These are phyloP conservation scores for Friedmanniomyces simplex DNA, from an alignment of 495 filamentous ascomycete genomes.

Conservation along the genomic window DNA sequence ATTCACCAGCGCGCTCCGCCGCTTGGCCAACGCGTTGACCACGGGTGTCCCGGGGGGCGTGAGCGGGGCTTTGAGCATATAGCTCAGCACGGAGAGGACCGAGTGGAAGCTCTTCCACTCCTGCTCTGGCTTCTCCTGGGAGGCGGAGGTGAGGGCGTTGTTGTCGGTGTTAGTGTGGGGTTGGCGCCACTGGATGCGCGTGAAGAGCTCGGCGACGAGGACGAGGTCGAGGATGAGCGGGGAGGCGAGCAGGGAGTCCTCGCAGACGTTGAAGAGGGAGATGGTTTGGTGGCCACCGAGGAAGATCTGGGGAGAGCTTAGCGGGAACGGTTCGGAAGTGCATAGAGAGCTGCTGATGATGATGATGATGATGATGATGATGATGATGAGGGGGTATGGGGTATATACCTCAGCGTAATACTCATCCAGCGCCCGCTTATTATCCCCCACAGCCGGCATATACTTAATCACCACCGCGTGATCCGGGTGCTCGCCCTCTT, in stretches of 20 bases:
- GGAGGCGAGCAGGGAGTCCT: slow-evolving; percentile 95
- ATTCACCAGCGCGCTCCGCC: slow-evolving; percentile 88
- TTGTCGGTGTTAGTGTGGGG: too few species aligned
- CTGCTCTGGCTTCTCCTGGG: slow-evolving; percentile 23
- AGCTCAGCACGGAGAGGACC: slow-evolving; percentile 94
- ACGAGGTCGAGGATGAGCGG: slow-evolving; percentile 96
- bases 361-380: too few species aligned
- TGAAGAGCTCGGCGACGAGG: slow-evolving; percentile 92
- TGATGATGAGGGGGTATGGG: too few species aligned
- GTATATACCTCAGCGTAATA: slow-evolving; percentile 91
- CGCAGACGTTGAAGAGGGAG: slow-evolving; percentile 96
- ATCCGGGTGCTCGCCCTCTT: slow-evolving; percentile 49
- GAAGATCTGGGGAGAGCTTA: slow-evolving; percentile 59
- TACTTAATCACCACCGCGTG: slow-evolving; percentile 53
- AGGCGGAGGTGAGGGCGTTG: slow-evolving; percentile 22
- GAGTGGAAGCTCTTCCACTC: slow-evolving; percentile 92
- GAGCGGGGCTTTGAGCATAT: slow-evolving; percentile 98
- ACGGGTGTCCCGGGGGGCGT: slow-evolving; percentile 94
- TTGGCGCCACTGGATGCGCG: slow-evolving; percentile 84
- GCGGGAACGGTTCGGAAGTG: neutral
- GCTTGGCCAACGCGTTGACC: slow-evolving; percentile 92
- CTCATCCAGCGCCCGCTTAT: slow-evolving; percentile 97
- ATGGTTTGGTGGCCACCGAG: slow-evolving; percentile 98
- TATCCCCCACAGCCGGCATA: slow-evolving; percentile 97
- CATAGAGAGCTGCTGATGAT: too few species aligned